These are phyloP conservation scores for Blastobotrys chiropterorum DNA, from an alignment of 805 yeast species.

Conservation along the genomic window DNA sequence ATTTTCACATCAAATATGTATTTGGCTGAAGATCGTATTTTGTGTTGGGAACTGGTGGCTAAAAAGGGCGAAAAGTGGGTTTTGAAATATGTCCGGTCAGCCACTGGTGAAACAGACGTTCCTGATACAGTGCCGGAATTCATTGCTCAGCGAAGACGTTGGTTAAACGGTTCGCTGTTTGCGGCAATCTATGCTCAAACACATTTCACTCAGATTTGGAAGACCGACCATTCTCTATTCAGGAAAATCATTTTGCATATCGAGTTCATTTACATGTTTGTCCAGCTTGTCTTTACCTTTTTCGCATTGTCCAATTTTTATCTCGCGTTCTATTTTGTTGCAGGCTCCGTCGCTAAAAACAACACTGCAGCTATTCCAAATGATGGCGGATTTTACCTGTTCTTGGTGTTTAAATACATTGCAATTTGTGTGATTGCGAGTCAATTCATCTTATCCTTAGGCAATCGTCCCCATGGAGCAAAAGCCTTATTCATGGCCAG, in stretches of 20 bases:
- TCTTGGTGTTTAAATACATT: conserved; percentile 79
- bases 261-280: conserved; percentile 83
- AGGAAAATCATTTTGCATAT: conserved; percentile 77
- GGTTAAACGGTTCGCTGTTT: conserved; percentile 97
- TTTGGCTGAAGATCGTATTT: conserved; percentile 91
- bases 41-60: conserved; percentile 95
- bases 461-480: conserved; percentile 97
- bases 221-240: conserved; percentile 73
- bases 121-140: conserved; percentile 94
- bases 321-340: conserved; percentile 84
- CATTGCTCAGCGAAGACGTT: conserved; percentile 92
- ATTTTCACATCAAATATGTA: conserved; percentile 96
- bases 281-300: conserved; percentile 78
- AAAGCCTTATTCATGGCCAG: conserved; percentile 66
- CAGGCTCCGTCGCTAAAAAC: conserved; percentile 66
- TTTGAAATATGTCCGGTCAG: conserved; percentile 82
- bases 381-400: conserved; percentile 67
- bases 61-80: conserved; percentile 81
- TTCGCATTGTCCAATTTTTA: conserved; percentile 90
- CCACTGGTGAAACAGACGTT: conserved; percentile 94
- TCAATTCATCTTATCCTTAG: conserved; percentile 90
- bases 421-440: conserved; percentile 77
- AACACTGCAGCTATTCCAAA: conserved; percentile 38
- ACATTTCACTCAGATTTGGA: conserved; percentile 84
- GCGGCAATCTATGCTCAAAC: conserved; percentile 88